These are phyloP conservation scores for Lachnellula willkommii DNA, from an alignment of 2,329 filamentous ascomycete species.

Conservation along the genomic window DNA sequence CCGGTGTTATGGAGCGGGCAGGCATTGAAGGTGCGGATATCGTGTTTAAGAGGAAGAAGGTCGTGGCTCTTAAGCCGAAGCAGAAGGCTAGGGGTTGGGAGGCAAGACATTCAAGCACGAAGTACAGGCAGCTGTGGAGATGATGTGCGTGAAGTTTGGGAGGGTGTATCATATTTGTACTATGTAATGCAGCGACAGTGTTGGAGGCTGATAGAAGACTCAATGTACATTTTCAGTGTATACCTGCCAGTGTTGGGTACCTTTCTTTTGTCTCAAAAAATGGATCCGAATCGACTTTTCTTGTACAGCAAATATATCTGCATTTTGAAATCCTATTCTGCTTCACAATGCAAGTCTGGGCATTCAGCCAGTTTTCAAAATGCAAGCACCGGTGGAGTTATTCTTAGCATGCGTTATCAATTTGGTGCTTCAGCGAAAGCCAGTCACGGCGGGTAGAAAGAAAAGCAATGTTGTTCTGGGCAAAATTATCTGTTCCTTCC, in stretches of 20 bases:
- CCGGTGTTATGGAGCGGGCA: slow-evolving; percentile 78
- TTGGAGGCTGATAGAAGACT: background rate
- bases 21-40: slow-evolving; percentile 71
- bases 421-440: too few relatives aligned
- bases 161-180: background rate
- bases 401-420: too few relatives aligned
- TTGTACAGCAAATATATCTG: too few relatives aligned
- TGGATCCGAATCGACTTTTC: too few relatives aligned
- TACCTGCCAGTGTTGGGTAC: background rate
- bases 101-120: slow-evolving; percentile 58
- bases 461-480: too few relatives aligned
- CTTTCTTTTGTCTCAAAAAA: too few relatives aligned
- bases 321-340: too few relatives aligned
- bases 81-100: slow-evolving; percentile 61
- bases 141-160: slow-evolving; percentile 6
- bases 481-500: too few relatives aligned
- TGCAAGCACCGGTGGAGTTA: too few relatives aligned
- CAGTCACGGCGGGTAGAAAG: too few relatives aligned
- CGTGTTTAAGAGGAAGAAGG: slow-evolving; percentile 76
- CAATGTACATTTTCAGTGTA: background rate
- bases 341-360: too few relatives aligned
- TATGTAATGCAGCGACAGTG: background rate
- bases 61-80: slow-evolving; percentile 60
- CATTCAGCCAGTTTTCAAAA: too few relatives aligned
- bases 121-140: slow-evolving; percentile 51